Evolutionary conservation across 148 eudicot species (phyloP).

Genomic region (Cornus controversa): DNA sequence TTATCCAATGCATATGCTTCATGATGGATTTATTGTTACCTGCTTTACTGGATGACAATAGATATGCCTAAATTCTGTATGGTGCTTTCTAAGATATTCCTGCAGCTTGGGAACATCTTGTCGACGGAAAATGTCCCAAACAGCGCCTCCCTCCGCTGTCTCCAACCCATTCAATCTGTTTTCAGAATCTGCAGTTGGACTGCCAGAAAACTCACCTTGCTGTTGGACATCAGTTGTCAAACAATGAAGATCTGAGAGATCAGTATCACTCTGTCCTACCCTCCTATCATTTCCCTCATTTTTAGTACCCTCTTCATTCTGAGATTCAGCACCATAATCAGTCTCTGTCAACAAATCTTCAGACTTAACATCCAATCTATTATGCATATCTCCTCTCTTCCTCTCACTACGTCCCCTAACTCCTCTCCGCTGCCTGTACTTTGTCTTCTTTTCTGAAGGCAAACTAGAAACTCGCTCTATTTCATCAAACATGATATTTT

Average conservation of each 20-base stretch:
- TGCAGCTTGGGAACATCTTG: constrained; percentile 65
- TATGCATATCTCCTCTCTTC: background rate
- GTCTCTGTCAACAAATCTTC: background rate
- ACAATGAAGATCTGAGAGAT: background rate
- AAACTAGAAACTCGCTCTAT: background rate
- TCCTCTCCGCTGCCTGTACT: background rate
- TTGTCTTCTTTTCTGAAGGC: constrained; percentile 1
- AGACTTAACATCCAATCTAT: background rate
- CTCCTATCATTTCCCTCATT: constrained; percentile 2
- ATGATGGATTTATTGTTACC: constrained; percentile 25
- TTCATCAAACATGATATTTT: background rate
- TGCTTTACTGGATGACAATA: constrained; percentile 39
- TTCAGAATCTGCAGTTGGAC: background rate
- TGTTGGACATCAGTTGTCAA: background rate
- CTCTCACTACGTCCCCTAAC: background rate
- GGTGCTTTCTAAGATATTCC: constrained; percentile 60
- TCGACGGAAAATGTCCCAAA: constrained; percentile 77
- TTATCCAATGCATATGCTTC: background rate
- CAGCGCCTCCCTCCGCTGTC: constrained; percentile 47
- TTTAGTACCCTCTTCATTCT: background rate
- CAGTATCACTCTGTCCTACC: constrained; percentile 7
- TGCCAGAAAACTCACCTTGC: background rate
- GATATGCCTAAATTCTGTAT: constrained; percentile 61
- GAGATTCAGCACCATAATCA: constrained; percentile 6
- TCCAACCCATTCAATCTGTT: constrained; percentile 15